Evolutionary conservation across 139 green algal species (phyloP), one percentile per base, ranked within the genome.

Genomic region (Chlorella sorokiniana): DNA sequence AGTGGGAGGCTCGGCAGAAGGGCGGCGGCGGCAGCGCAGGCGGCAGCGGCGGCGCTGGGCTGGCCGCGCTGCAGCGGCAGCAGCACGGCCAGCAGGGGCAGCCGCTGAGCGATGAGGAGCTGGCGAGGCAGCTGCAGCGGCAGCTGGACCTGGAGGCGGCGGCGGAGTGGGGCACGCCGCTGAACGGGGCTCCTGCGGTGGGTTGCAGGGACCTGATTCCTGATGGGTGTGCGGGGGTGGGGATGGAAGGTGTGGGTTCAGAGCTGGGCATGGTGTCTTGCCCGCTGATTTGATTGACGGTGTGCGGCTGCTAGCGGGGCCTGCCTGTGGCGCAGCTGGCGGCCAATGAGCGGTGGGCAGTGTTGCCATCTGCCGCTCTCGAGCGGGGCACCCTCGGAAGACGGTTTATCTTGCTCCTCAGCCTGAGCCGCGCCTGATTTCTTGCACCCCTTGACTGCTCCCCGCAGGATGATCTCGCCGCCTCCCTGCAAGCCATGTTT

Each of bases 1-100:
- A 91, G 72, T 91, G 85, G 61, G 86, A 91, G 80, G 88, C 86
- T 0, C 33, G 31, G 62, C 68, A 79, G 42, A n/a, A 0, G 23
- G 45, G 23, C 1, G 10, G 41, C 0, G 25, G 14, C 29, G 54
- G 44, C 40, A 22, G 20, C 8, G 38, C 59, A 20, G 72, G 48
- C 38, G 52, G 67, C 69, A 76, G 37, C 20, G 69, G 40, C 40
- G 8, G 40, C 22, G 25, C 5, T 23, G 69, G 16, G 3, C 69
- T 23, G 23, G 3, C 3, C 35, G 5, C 4, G 37, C 3, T 5
- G 65, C 45, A 25, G 51, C 22, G 1, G 33, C 11, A 1, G 8
- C 2, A 20, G 23, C 44, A 16, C 44, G 56, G 45, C 44, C n/a
- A 54, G 56, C 62, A 65, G 37, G 5, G 42, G 54, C 52, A 54